Conservation (phyloP, 352 stramenopile genomes). For the Phytophthora sp. region DNA sequence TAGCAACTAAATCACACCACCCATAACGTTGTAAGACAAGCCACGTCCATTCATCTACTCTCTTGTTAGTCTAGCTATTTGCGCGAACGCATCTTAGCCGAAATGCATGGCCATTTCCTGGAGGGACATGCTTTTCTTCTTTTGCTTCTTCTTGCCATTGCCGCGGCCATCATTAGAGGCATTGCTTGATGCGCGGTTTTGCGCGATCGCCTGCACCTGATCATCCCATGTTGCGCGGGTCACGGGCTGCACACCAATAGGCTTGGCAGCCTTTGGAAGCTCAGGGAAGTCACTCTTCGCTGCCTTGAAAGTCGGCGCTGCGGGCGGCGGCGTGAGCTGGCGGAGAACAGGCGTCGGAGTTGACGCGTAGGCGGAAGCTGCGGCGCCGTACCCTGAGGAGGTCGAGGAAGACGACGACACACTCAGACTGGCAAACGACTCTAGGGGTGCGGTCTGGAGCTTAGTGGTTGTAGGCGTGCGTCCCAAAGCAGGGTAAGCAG, state of each 20-base stretch:
- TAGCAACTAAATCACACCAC: no score
- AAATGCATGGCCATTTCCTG: conserved; percentile 86
- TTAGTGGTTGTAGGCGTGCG: conserved; percentile 59
- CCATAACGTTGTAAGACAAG: no score
- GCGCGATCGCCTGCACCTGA: conserved; percentile 72
- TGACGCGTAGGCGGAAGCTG: conserved; percentile 41
- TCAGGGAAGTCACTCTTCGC: conserved; percentile 82
- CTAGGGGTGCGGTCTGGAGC: conserved; percentile 59
- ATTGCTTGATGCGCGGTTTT: conserved; percentile 51
- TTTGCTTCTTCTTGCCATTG: conserved; percentile 75
- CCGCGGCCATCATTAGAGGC: conserved; percentile 21
- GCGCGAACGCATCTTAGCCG: conserved; percentile 36
- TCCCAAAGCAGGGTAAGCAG: conserved; percentile 24
- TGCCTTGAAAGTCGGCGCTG: conserved; percentile 41
- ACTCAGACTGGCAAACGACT: conserved; percentile 56
- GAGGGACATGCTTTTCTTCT: conserved; percentile 87
- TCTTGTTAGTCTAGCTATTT: conserved; percentile 19
- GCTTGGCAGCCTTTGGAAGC: conserved; percentile 58
- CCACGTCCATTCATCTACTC: no score
- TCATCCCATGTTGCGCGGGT: conserved; percentile 86
- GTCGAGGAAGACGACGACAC: conserved; percentile 31
- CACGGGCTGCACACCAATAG: conserved; percentile 73
- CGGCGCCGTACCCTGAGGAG: conserved; percentile 41
- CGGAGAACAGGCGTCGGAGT: conserved; percentile 33
- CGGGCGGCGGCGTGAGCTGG: conserved; percentile 23